Base-by-base conservation (phyloP, 345 rosid genomes). In the Cardamine occulta region DNA sequence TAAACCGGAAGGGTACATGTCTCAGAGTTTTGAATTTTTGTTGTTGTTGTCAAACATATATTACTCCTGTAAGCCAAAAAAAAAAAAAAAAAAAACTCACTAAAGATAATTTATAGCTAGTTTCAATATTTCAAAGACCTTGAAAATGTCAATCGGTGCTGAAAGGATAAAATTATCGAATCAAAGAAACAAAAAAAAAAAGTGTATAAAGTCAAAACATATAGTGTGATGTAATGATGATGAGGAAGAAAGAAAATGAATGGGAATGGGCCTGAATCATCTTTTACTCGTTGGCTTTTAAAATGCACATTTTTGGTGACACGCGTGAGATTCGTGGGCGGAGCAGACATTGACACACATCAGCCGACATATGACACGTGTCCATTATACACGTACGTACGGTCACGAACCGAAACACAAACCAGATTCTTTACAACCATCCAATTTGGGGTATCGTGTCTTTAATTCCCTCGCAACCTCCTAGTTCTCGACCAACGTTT, bases 251-350 rank as follows among this genome's bases (percentile, higher is more conserved):
- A 40, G 69, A 68, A 53, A 0, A 13, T 15, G 70, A 42, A 61
- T 75, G 57, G 79, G 63, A 42, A 68, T 68, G 79, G 79, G 64
- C 74, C 74, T 75, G 69, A 29, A 15, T 68, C 69, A 68, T 61
- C 79, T 52, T 75, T 68, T 75, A 69, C 48, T 75, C 74, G 63
- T 61, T 60, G 79, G 63, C 48, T 28, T 23, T 60, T 51, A 21
- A 61, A 60, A 48, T 74, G 47, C 21, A 75, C 68, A 48, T 24
- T 39, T 12, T 12, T 48, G 37, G 31, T 68, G 79, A 61, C 70
- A 75, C 79, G 79, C 74, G 74, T 75, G 79, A 68, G 79, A 31
- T 75, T 75, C 70, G 74, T 68, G 64, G 79, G 23, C 74, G 74
- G 74, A 10, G 31, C 15, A 32, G 74, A 75, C 74, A 52, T 2